Evolutionary conservation across 306 rosid genomes (phyloP).

Genomic region (Acacia melanoxylon): DNA sequence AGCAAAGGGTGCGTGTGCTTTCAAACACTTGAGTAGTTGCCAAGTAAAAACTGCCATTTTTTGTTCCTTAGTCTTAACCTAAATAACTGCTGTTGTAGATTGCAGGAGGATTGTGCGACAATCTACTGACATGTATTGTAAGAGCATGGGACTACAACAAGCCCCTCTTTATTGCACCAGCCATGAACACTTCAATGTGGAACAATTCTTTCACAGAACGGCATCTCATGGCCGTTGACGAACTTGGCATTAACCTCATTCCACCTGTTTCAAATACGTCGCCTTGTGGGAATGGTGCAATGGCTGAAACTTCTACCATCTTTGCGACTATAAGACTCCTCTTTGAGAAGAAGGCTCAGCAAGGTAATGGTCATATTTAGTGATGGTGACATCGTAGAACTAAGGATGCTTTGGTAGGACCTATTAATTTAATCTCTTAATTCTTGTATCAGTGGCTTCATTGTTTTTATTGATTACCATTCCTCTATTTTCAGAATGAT

Average conservation of each 20-base stretch:
- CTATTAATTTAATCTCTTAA: slow-evolving; percentile 18
- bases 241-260: slow-evolving; percentile 72
- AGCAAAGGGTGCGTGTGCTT: background rate
- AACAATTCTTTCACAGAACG: slow-evolving; percentile 70
- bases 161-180: slow-evolving; percentile 80
- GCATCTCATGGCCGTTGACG: slow-evolving; percentile 56
- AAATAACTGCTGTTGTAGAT: slow-evolving; percentile 49
- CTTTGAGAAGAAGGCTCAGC: slow-evolving; percentile 58
- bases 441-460: slow-evolving; percentile 13
- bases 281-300: slow-evolving; percentile 90
- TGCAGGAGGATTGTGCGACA: slow-evolving; percentile 82
- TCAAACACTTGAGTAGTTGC: background rate
- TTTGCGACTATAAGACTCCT: slow-evolving; percentile 86
- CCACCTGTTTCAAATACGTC: slow-evolving; percentile 73
- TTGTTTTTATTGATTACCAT: slow-evolving; percentile 14
- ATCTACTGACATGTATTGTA: slow-evolving; percentile 72
- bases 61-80: background rate
- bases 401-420: slow-evolving; percentile 24
- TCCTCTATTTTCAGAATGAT: background rate
- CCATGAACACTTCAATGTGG: slow-evolving; percentile 82
- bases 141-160: slow-evolving; percentile 88
- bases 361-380: slow-evolving; percentile 42
- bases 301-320: slow-evolving; percentile 90
- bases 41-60: background rate
- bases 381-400: slow-evolving; percentile 24